Conservation (phyloP, 345 rosid species). For the Rhizophora apiculata region DNA sequence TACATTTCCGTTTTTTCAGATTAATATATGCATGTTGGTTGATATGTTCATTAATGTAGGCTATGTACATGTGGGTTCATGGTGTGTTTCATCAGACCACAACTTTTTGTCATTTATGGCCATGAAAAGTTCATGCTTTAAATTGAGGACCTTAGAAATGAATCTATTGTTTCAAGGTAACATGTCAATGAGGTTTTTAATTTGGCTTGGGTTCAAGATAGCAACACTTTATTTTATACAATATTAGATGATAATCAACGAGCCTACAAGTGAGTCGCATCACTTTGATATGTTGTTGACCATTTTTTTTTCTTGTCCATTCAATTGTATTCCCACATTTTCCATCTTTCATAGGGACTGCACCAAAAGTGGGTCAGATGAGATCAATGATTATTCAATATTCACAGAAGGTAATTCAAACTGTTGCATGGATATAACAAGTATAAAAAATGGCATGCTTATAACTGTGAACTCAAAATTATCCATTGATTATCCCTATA, state of each 20-base stretch:
- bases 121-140: constrained; percentile 68
- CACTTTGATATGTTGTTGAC: constrained; percentile 10
- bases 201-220: constrained; percentile 86
- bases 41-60: constrained; percentile 37
- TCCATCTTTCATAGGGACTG: constrained; percentile 49
- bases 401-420: constrained; percentile 59
- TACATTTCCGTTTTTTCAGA: background rate
- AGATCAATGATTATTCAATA: constrained; percentile 34
- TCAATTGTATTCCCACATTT: constrained; percentile 13
- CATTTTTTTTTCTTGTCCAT: constrained; percentile 3
- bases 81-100: constrained; percentile 84
- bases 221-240: constrained; percentile 64
- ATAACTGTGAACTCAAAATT: constrained; percentile 88
- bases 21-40: background rate
- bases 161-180: constrained; percentile 43
- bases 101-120: constrained; percentile 81
- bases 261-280: constrained; percentile 52
- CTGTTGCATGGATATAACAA: constrained; percentile 80
- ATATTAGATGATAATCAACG: constrained; percentile 56
- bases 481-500: too few species aligned
- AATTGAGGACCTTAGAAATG: constrained; percentile 66
- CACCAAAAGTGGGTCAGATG: constrained; percentile 44
- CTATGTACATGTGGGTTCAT: constrained; percentile 76
- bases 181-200: constrained; percentile 63
- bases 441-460: constrained; percentile 91